Percentiles rank a stretch among this genome's conserved stretches.
Evolutionary conservation across 768 basidiomycete genomes (phyloP).

Genomic region (Gyrodon lividus): DNA sequence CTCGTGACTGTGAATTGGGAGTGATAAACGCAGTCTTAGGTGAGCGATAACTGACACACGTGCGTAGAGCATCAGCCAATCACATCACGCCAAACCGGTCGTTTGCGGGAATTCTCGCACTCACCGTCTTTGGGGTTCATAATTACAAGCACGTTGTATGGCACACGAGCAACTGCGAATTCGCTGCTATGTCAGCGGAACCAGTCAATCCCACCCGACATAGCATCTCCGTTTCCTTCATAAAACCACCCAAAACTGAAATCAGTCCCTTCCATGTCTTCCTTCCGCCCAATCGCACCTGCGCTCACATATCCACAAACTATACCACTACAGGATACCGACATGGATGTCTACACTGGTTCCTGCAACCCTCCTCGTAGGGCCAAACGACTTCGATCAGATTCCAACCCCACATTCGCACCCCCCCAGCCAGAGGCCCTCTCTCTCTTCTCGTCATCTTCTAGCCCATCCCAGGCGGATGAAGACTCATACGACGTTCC

Average conservation of each 20-base stretch:
- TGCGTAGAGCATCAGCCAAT: constrained; percentile 22
- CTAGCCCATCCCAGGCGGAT: constrained; percentile 19
- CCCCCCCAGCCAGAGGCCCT: not conserved
- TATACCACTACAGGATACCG: not conserved
- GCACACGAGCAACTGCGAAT: constrained; percentile 23
- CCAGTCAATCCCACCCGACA: constrained; percentile 1
- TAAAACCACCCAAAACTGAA: not conserved
- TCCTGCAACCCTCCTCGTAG: constrained; percentile 46
- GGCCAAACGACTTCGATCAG: constrained; percentile 40
- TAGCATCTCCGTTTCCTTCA: constrained; percentile 4
- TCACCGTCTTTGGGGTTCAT: not conserved
- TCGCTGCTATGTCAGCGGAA: not conserved
- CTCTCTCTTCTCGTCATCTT: constrained; percentile 3
- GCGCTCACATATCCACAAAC: constrained; percentile 2
- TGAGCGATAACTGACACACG: constrained; percentile 16
- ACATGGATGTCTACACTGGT: constrained; percentile 34
- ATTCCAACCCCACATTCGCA: constrained; percentile 11
- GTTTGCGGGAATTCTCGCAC: constrained; percentile 5
- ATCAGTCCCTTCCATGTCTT: constrained; percentile 9
- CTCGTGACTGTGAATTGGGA: not conserved
- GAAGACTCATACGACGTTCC: constrained; percentile 27
- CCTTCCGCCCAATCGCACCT: constrained; percentile 28
- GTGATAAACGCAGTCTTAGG: not conserved
- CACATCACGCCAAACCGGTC: constrained; percentile 5
- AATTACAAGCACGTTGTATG: constrained; percentile 16